These are phyloP conservation scores for Saussurea involucrata DNA, from an alignment of 129 eudicot species.

Conservation along the genomic window DNA sequence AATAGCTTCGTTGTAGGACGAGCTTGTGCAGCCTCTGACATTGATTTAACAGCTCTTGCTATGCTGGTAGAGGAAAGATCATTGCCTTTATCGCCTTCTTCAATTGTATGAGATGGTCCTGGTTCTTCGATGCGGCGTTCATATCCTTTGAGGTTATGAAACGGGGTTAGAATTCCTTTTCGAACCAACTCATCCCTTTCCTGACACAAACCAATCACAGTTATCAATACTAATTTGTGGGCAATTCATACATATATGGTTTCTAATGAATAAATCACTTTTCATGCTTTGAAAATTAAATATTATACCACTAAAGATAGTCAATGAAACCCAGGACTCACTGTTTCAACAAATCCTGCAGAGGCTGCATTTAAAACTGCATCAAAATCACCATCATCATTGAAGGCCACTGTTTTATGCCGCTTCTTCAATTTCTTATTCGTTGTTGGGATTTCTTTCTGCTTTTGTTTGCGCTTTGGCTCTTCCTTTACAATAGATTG, in stretches of 20 bases:
- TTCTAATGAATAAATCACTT: conserved; percentile 4
- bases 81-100: conserved; percentile 15
- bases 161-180: conserved; percentile 90
- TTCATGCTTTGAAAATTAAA: background rate
- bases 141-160: conserved; percentile 88
- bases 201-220: conserved; percentile 34
- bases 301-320: background rate
- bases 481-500: conserved; percentile 60
- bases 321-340: conserved; percentile 37
- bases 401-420: conserved; percentile 53
- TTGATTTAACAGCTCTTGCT: conserved; percentile 64
- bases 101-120: conserved; percentile 41
- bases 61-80: conserved; percentile 76
- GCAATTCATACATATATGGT: background rate
- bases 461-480: conserved; percentile 40
- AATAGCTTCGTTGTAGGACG: conserved; percentile 86
- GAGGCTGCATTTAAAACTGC: conserved; percentile 86
- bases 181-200: conserved; percentile 92
- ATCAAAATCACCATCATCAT: conserved; percentile 84
- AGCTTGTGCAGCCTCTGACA: conserved; percentile 78
- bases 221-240: background rate
- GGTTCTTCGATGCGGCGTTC: conserved; percentile 85
- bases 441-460: conserved; percentile 46
- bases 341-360: conserved; percentile 93
- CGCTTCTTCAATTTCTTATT: conserved; percentile 48